A percentile compares a stretch with the other conserved stretches of the same genome.
Conservation (phyloP, 805 yeast genomes). For the Starmerella cellae region DNA sequence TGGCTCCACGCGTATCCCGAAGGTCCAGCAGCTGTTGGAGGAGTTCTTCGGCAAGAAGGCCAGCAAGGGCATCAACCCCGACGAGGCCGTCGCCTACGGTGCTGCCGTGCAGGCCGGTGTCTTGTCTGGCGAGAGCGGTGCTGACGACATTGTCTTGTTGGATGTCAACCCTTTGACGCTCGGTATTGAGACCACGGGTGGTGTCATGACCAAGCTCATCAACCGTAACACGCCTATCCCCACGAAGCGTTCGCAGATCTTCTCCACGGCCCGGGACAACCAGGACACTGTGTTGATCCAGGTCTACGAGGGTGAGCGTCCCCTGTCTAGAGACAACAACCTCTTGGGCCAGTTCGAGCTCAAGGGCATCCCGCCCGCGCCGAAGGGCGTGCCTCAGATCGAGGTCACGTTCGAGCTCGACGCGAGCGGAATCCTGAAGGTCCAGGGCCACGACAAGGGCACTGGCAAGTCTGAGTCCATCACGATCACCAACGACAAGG, state of each 20-base stretch:
- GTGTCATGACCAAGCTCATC: slow-evolving; percentile 91
- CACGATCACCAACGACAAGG: slow-evolving; percentile 86
- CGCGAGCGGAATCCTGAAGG: slow-evolving; percentile 78
- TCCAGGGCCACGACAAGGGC: slow-evolving; percentile 80
- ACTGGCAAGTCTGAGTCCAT: slow-evolving; percentile 86
- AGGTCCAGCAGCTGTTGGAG: slow-evolving; percentile 87
- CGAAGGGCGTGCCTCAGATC: slow-evolving; percentile 83
- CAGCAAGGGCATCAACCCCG: slow-evolving; percentile 95
- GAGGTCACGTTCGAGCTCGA: slow-evolving; percentile 82
- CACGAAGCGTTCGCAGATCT: slow-evolving; percentile 86
- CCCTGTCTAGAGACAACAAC: slow-evolving; percentile 87
- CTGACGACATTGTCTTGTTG: slow-evolving; percentile 73
- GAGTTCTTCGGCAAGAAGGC: slow-evolving; percentile 85
- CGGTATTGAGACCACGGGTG: slow-evolving; percentile 96
- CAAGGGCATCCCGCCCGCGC: slow-evolving; percentile 79
- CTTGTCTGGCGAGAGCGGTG: slow-evolving; percentile 88
- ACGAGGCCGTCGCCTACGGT: slow-evolving; percentile 99
- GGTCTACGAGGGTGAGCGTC: slow-evolving; percentile 94
- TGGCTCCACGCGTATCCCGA: slow-evolving; percentile 99
- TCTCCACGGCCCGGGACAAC: slow-evolving; percentile 92
- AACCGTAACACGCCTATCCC: slow-evolving; percentile 93
- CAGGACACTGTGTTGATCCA: slow-evolving; percentile 91
- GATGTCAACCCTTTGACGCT: slow-evolving; percentile 90
- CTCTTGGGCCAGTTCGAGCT: slow-evolving; percentile 75
- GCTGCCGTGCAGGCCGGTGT: slow-evolving; percentile 99